Evolutionary conservation across 106 monocot genomes (phyloP).

Genomic region (Cymbidium sinense): DNA sequence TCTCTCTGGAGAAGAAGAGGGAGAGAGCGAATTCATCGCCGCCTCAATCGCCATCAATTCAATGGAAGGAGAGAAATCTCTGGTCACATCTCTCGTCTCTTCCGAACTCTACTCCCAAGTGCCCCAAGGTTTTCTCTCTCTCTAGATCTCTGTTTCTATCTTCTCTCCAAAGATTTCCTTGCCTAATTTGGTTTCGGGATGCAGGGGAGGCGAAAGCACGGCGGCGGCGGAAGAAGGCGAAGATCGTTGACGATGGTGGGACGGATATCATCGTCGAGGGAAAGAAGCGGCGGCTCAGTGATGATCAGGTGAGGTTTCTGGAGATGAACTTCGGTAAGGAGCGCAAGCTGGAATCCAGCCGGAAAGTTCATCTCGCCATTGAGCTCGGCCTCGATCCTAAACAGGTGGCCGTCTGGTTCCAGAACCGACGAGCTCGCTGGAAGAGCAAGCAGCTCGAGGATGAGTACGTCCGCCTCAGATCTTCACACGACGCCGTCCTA

Average conservation of each 20-base stretch:
- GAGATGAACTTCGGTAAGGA: conserved; percentile 56
- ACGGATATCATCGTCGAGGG: conserved; percentile 8
- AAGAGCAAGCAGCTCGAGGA: conserved; percentile 60
- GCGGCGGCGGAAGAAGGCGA: conserved; percentile 30
- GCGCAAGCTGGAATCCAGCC: conserved; percentile 42
- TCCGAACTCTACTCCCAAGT: background rate
- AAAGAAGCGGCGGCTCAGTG: conserved; percentile 52
- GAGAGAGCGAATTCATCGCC: background rate
- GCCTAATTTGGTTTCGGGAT: background rate
- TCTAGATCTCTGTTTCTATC: background rate
- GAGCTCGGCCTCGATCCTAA: conserved; percentile 60
- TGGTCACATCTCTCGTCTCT: conserved; percentile 1
- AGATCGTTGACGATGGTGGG: background rate
- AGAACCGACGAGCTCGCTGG: conserved; percentile 59
- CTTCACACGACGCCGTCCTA: conserved; percentile 25
- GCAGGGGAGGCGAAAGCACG: background rate
- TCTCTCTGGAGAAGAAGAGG: background rate
- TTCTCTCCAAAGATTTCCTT: background rate
- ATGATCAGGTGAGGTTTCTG: conserved; percentile 49
- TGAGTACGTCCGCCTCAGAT: conserved; percentile 37
- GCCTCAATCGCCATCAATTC: background rate
- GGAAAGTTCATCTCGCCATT: conserved; percentile 43
- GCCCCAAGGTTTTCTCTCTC: conserved; percentile 1
- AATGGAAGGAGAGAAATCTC: conserved; percentile 4
- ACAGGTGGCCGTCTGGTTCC: conserved; percentile 80